phyloP scores from a whole-genome alignment of 176 grass and related monocot genomes.

The Carex myosuroides region DNA sequence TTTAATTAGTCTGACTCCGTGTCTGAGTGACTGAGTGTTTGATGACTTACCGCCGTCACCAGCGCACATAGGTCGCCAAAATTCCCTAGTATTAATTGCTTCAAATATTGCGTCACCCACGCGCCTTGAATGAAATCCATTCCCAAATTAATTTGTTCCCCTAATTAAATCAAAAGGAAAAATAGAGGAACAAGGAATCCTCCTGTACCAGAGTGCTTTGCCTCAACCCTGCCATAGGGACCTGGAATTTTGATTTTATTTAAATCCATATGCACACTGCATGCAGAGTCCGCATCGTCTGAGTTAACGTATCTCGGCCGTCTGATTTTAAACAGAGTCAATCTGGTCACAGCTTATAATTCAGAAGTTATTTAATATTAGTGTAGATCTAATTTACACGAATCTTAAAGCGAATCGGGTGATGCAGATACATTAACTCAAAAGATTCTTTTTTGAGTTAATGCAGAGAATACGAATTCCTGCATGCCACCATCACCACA shows the following conservation, averaged over 20 bases:
- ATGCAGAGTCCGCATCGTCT: not conserved
- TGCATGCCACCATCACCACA: not conserved
- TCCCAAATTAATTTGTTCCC: not conserved
- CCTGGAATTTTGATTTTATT: too few species aligned
- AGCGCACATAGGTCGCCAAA: not conserved
- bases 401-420: too few species aligned
- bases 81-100: not conserved
- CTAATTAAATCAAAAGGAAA: not conserved
- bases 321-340: too few species aligned
- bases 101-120: slow-evolving; percentile 5
- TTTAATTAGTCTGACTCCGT: too few species aligned
- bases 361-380: too few species aligned
- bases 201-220: not conserved
- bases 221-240: not conserved
- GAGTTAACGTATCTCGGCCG: too few species aligned
- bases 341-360: too few species aligned
- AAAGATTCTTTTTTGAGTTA: too few species aligned
- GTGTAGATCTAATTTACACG: too few species aligned
- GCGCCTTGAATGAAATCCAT: not conserved
- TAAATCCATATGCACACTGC: not conserved
- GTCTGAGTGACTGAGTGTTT: too few species aligned
- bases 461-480: too few species aligned
- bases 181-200: not conserved
- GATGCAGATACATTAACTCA: too few species aligned
- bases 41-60: not conserved